phyloP scores from a whole-genome alignment of 148 eudicot genomes.

The Camellia lanceoleosa region DNA sequence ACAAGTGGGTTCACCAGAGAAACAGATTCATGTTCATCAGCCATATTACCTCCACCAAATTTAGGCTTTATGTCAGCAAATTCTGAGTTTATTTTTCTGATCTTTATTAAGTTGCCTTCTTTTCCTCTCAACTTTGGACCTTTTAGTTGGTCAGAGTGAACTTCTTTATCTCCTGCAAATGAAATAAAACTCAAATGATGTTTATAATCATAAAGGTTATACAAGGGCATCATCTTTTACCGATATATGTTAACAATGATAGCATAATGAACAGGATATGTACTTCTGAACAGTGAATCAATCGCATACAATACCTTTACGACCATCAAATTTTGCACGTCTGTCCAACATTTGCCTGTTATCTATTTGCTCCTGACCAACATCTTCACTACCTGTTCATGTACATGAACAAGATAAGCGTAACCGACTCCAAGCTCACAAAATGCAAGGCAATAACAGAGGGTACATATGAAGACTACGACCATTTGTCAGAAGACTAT shows the following conservation, averaged over 20 bases:
- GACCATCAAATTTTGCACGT: constrained; percentile 34
- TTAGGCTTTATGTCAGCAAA: constrained; percentile 31
- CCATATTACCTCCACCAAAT: constrained; percentile 32
- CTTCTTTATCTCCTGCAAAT: constrained; percentile 46
- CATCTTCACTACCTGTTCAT: constrained; percentile 54
- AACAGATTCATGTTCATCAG: constrained; percentile 36
- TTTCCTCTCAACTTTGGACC: constrained; percentile 40
- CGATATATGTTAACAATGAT: background rate
- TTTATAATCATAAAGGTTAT: background rate
- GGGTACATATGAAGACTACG: background rate
- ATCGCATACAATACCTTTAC: constrained; percentile 18
- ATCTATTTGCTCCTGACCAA: constrained; percentile 37
- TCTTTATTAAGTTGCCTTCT: constrained; percentile 57
- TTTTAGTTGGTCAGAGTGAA: constrained; percentile 31
- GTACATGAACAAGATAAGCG: constrained; percentile 8
- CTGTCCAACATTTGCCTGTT: constrained; percentile 24
- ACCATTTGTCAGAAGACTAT: no score
- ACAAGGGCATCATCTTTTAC: background rate
- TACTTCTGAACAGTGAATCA: background rate
- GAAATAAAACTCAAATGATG: background rate
- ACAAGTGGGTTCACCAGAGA: constrained; percentile 32
- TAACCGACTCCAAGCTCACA: background rate
- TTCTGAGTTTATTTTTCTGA: constrained; percentile 50
- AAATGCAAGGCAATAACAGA: background rate
- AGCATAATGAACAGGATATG: background rate